These are phyloP conservation scores for Tirmania nivea DNA, from an alignment of 495 filamentous ascomycete genomes.

Conservation along the genomic window DNA sequence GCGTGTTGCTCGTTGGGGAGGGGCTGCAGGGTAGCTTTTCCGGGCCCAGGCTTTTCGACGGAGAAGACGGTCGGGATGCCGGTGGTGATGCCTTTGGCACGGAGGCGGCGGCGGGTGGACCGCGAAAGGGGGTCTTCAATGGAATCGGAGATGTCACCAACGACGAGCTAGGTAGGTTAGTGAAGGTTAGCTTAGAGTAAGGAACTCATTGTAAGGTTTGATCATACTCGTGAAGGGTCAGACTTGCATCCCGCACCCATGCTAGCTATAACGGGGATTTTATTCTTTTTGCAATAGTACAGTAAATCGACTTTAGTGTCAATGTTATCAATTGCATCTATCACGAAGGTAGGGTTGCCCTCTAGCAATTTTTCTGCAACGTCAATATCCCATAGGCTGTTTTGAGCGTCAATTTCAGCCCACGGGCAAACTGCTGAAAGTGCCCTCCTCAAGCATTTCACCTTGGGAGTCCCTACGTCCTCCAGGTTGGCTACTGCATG, in stretches of 20 bases:
- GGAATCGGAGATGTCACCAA: conserved; percentile 77
- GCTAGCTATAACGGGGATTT: conserved; percentile 63
- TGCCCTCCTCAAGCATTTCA: conserved; percentile 53
- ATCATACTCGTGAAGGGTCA: conserved; percentile 44
- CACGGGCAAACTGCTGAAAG: conserved; percentile 76
- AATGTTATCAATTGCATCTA: conserved; percentile 98
- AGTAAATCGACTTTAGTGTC: conserved; percentile 84
- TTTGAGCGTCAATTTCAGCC: conserved; percentile 69
- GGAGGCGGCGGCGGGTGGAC: conserved; percentile 56
- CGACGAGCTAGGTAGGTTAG: conserved; percentile 29
- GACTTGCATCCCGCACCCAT: conserved; percentile 98
- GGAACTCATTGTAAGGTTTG: background rate
- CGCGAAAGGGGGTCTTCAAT: conserved; percentile 80
- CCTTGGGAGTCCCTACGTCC: conserved; percentile 90
- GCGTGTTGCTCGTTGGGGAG: conserved; percentile 70
- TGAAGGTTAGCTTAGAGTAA: background rate
- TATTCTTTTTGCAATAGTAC: conserved; percentile 59
- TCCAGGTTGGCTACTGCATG: conserved; percentile 85
- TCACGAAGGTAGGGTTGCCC: conserved; percentile 57
- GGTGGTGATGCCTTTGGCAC: conserved; percentile 51
- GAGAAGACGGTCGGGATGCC: conserved; percentile 88
- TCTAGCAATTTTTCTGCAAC: conserved; percentile 43
- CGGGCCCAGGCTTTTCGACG: conserved; percentile 72
- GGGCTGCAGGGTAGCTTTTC: conserved; percentile 74
- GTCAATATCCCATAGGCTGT: conserved; percentile 56